Base-by-base conservation (phyloP, 1,284 basidiomycete genomes). In the Melanopsichium pennsylvanicum region DNA sequence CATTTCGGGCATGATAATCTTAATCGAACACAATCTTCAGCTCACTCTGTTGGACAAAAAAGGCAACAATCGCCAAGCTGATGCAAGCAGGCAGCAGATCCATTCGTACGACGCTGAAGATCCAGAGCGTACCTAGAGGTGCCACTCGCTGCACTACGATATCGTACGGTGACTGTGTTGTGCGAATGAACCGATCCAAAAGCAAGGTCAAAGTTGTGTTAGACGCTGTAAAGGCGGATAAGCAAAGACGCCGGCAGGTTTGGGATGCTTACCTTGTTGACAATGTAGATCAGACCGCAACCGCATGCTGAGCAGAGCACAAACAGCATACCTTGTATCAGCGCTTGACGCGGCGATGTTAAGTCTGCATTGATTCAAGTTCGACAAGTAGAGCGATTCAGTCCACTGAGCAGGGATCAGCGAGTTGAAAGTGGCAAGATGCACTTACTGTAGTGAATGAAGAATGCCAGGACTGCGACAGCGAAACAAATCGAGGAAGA, bases 41-140 rank as follows among this genome's bases (percentile, higher is more conserved):
- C 34, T 43, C 19, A 13, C 15, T 27, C 21, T 59, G 40, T 45
- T 63, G 39, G 18, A 69, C 51, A 66, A 43, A 77, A 55, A 49
- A 52, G 35, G 62, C 69, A 11, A 76, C 69, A n/a, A 75, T 40
- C 13, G 54, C 71, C n/a, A 82, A 58, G 42, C 74, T 75, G 33
- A 76, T 35, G 27, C 74, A 47, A 1, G 74, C 78, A 6, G 64
- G 68, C 3, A 68, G 35, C 4, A 82, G 70, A 35, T 81, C 78
- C 26, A 82, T 49, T 32, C 76, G 70, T 16, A 81, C 79, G 8
- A 81, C 70, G 10, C 74, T 46, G 40, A 77, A 81, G 36, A 82
- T 70, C 81, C 81, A 82, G 16, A 82, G 69, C 2, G 80, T 78
- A 31, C 81, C 81, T 0, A 82, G 68, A 10, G 80, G 74, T 1